These are phyloP conservation scores for Leptographium galeiforme DNA, from an alignment of 2,329 filamentous ascomycete species.

Conservation along the genomic window DNA sequence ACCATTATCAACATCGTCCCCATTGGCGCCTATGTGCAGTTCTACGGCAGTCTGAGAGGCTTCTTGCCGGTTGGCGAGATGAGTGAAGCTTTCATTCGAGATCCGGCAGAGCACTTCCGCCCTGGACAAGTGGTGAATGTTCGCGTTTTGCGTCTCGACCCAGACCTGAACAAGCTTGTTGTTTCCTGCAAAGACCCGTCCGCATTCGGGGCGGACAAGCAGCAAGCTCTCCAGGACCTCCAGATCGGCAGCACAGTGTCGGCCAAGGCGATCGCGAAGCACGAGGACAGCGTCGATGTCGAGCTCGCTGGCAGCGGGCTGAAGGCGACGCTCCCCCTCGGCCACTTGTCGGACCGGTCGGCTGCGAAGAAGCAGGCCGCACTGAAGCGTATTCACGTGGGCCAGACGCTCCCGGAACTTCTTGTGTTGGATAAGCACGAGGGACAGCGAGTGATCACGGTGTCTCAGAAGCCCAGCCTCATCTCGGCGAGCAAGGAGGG, in stretches of 20 bases:
- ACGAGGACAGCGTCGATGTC: conserved; percentile 60
- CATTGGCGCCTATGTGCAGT: conserved; percentile 78
- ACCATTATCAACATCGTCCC: conserved; percentile 72
- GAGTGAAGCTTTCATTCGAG: conserved; percentile 91
- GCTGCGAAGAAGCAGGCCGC: conserved; percentile 62
- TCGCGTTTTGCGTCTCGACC: conserved; percentile 69
- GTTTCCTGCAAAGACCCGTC: conserved; percentile 89
- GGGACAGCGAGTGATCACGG: conserved; percentile 56
- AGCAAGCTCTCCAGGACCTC: conserved; percentile 62
- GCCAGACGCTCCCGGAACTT: conserved; percentile 70
- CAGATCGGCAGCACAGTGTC: conserved; percentile 61
- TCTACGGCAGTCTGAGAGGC: conserved; percentile 71
- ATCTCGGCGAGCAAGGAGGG: conserved; percentile 60
- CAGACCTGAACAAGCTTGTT: conserved; percentile 56
- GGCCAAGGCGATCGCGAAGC: conserved; percentile 71
- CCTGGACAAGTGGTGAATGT: conserved; percentile 84
- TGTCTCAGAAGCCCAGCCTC: conserved; percentile 75
- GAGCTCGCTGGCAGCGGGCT: conserved; percentile 63
- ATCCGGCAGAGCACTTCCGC: conserved; percentile 80
- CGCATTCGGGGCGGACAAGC: conserved; percentile 60
- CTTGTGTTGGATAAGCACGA: conserved; percentile 78
- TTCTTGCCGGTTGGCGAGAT: conserved; percentile 93
- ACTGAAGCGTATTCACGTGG: conserved; percentile 70
- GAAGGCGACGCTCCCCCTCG: conserved; percentile 62
- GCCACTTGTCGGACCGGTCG: conserved; percentile 78